A percentile compares a stretch with the other conserved stretches of the same genome.
Conservation (phyloP, 2,329 filamentous ascomycete species). For the Penicillium sp. region DNA sequence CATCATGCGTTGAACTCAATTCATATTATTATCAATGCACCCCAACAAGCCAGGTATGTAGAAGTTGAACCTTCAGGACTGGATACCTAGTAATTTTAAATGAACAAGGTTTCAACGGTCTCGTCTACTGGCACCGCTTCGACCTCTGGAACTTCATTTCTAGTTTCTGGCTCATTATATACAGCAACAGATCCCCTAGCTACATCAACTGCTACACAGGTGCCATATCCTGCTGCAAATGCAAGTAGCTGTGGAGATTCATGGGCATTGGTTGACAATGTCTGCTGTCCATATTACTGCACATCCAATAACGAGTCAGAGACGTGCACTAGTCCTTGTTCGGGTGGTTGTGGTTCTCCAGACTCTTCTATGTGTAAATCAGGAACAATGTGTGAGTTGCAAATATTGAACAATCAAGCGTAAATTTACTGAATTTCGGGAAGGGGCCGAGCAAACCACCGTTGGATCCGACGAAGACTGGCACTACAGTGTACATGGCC, state of each 20-base stretch:
- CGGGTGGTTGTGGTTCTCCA: conserved; percentile 6
- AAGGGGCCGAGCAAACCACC: conserved; percentile 5
- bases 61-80: neutral
- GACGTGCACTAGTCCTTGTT: neutral
- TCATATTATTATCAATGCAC: conserved; percentile 10
- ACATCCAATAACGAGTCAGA: conserved; percentile 12
- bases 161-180: neutral
- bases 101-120: neutral
- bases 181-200: neutral
- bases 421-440: neutral
- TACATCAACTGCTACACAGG: neutral
- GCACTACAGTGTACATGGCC: conserved; percentile 8
- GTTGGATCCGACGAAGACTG: conserved; percentile 3
- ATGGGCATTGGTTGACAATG: conserved; percentile 10
- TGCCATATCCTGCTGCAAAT: conserved; percentile 6
- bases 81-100: neutral
- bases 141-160: neutral
- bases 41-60: conserved; percentile 1
- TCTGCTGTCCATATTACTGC: conserved; percentile 11
- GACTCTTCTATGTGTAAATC: conserved; percentile 11
- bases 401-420: neutral
- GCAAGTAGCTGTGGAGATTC: conserved; percentile 4
- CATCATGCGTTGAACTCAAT: neutral
- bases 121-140: neutral
- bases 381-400: conserved; percentile 8